phyloP scores from a whole-genome alignment of 1,139 yeast species.

The Wickerhamomyces sp. region DNA sequence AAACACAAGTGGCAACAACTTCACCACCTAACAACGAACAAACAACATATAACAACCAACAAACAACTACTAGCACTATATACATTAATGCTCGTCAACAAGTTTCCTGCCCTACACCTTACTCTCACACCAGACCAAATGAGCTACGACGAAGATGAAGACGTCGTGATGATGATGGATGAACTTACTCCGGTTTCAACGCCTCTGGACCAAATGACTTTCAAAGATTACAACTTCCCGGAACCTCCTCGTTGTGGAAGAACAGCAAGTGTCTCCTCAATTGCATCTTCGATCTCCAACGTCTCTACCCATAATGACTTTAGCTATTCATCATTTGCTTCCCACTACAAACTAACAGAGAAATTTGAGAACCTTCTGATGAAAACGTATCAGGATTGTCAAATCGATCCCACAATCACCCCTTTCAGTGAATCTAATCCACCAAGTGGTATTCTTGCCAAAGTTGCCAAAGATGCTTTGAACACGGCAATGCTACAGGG shows the following conservation, averaged over 20 bases:
- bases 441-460: constrained; percentile 36
- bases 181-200: constrained; percentile 19
- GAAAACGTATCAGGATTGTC: constrained; percentile 29
- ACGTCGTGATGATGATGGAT: constrained; percentile 7
- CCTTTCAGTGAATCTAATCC: constrained; percentile 38
- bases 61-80: too few relatives aligned
- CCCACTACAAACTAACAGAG: constrained; percentile 26
- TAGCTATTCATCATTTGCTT: constrained; percentile 20
- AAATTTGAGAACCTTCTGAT: constrained; percentile 30
- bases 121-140: background rate
- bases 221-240: constrained; percentile 12
- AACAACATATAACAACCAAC: too few relatives aligned
- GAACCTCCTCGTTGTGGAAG: constrained; percentile 21
- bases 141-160: constrained; percentile 3
- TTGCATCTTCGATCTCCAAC: constrained; percentile 22
- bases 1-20: too few relatives aligned
- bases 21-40: too few relatives aligned
- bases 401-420: constrained; percentile 34
- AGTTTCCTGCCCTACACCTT: constrained; percentile 12
- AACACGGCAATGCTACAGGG: constrained; percentile 22
- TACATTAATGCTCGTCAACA: constrained; percentile 13
- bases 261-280: constrained; percentile 22
- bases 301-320: constrained; percentile 18
- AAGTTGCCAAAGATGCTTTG: constrained; percentile 33
- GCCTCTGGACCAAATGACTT: constrained; percentile 19